A percentile compares a stretch with the other conserved stretches of the same genome.
Conservation (phyloP, 176 grass and related monocot genomes). For the Microstegium vimineum region DNA sequence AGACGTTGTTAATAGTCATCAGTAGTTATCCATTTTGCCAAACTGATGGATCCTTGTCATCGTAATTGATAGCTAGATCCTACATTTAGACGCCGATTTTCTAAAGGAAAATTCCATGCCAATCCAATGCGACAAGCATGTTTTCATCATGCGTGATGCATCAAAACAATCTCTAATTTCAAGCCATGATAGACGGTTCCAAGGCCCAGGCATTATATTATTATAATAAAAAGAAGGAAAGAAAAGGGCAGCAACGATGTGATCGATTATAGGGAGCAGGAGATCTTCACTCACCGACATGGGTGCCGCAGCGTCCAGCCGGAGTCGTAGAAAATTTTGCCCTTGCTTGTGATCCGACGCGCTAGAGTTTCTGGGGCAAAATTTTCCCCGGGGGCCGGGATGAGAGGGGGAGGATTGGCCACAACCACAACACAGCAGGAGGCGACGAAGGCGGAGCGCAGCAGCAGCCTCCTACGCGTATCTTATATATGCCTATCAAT, state of each 20-base stretch:
- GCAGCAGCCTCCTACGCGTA: background rate
- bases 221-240: background rate
- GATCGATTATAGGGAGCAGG: background rate
- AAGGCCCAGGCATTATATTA: background rate
- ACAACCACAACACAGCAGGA: constrained; percentile 16
- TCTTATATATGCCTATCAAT: constrained; percentile 26
- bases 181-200: background rate
- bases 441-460: constrained; percentile 17
- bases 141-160: background rate
- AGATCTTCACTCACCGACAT: constrained; percentile 59
- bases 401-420: constrained; percentile 18
- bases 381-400: constrained; percentile 11
- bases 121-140: background rate
- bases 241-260: background rate
- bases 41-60: background rate
- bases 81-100: background rate
- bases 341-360: constrained; percentile 29
- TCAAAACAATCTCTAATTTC: background rate
- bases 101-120: background rate
- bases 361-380: constrained; percentile 33
- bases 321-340: constrained; percentile 20
- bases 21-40: background rate
- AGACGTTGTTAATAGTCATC: background rate
- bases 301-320: constrained; percentile 14
- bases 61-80: background rate